Evolutionary conservation across 208 protist species (phyloP).

Genomic region (Wallacemonas rigidus): DNA sequence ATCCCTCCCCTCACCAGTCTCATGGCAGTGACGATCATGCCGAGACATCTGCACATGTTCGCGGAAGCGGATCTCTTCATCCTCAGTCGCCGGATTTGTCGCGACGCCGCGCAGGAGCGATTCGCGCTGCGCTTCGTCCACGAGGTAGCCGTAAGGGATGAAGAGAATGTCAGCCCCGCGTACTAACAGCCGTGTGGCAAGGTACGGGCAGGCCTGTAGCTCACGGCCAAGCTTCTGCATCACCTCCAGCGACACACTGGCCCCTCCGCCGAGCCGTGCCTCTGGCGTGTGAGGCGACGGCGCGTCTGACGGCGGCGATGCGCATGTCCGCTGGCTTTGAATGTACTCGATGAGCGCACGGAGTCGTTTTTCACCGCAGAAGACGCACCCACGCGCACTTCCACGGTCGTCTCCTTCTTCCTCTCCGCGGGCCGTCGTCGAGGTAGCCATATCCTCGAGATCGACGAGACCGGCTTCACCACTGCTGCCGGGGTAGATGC

Average conservation of each 20-base stretch:
- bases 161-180: slow-evolving; percentile 76
- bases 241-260: slow-evolving; percentile 45
- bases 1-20: too few relatives aligned
- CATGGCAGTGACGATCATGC: too few relatives aligned
- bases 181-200: slow-evolving; percentile 64
- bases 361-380: slow-evolving; percentile 35
- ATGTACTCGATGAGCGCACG: slow-evolving; percentile 30
- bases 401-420: neutral
- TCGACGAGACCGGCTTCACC: too few relatives aligned
- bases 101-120: slow-evolving; percentile 60
- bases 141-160: slow-evolving; percentile 83
- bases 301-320: too few relatives aligned
- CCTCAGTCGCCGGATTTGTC: slow-evolving; percentile 52
- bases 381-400: slow-evolving; percentile 41
- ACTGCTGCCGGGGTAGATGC: neutral
- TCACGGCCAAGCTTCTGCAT: slow-evolving; percentile 49
- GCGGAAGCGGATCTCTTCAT: slow-evolving; percentile 23
- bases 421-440: too few relatives aligned
- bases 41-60: too few relatives aligned
- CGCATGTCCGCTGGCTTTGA: slow-evolving; percentile 8
- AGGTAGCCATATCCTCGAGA: too few relatives aligned
- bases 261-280: neutral
- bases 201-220: slow-evolving; percentile 80
- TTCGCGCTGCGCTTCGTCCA: slow-evolving; percentile 63
- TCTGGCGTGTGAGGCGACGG: neutral